Evolutionary conservation across 306 rosid genomes (phyloP).

Genomic region (Acacia melanoxylon): DNA sequence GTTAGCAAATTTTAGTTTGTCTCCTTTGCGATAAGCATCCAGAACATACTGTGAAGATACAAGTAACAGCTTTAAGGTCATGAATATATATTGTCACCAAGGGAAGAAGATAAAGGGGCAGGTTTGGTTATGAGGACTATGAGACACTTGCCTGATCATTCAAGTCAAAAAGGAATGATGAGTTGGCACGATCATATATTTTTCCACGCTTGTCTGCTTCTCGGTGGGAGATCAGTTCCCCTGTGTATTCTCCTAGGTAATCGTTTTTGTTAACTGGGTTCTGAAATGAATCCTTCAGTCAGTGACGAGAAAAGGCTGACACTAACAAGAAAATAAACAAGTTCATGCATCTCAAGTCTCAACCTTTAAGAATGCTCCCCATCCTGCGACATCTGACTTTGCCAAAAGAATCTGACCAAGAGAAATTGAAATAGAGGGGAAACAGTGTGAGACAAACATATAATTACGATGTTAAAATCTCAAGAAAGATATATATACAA

Average conservation of each 20-base stretch:
- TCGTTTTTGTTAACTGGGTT: conserved; percentile 93
- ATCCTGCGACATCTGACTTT: conserved; percentile 96
- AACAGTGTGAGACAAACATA: conserved; percentile 17
- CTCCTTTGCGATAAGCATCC: conserved; percentile 98
- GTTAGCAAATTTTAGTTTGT: conserved; percentile 96
- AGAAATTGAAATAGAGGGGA: conserved; percentile 18
- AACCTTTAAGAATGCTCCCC: conserved; percentile 99
- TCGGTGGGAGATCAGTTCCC: conserved; percentile 90
- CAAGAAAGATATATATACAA: conserved; percentile 12
- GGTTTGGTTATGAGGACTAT: not conserved
- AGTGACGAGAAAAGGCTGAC: conserved; percentile 35
- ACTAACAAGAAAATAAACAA: conserved; percentile 16
- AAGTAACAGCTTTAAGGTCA: conserved; percentile 27
- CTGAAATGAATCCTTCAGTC: conserved; percentile 56
- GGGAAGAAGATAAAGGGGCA: not conserved
- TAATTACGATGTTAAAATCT: conserved; percentile 23
- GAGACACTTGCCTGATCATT: conserved; percentile 85
- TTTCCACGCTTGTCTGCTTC: conserved; percentile 99
- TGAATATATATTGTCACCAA: conserved; percentile 18
- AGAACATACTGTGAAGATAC: conserved; percentile 77
- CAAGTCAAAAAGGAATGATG: conserved; percentile 96
- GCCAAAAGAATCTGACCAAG: conserved; percentile 79
- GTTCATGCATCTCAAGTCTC: conserved; percentile 25
- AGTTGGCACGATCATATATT: conserved; percentile 95
- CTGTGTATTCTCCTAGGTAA: conserved; percentile 95